Base-by-base conservation (phyloP, 2,329 filamentous ascomycete genomes). In the Thermoascus crustaceus region DNA sequence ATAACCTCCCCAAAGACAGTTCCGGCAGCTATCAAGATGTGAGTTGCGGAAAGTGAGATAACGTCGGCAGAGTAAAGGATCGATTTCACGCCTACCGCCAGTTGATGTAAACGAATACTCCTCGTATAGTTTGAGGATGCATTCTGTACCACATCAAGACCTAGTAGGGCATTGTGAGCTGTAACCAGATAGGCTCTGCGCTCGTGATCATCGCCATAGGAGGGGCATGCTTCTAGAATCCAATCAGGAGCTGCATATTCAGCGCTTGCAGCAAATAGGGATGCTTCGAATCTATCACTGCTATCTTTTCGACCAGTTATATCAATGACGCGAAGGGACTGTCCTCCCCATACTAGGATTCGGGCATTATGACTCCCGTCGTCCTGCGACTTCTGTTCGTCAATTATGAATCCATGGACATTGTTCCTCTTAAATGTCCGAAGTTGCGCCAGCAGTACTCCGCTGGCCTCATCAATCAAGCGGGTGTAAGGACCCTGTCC, bases 1-100 rank as follows among this genome's bases (percentile, higher is more conserved):
- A 95, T 70, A 21, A 98, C 83, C 58, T 96, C 88, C 3, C 91
- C 91, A 60, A 96, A 96, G 1, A 89, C 87, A 0, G 91, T 96
- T 1, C 91, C 91, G 3, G 84, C 84, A 5, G 86, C 85, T 33
- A 95, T 75, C 13, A 95, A 70, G 30, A 94, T 67, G 34, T 69
- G 67, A 29, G 68, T 66, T 4, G 58, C 35, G 5, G 71, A 69
- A 5, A 78, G 60, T 72, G 81, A 85, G 24, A 71, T 63, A 11
- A 94, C 60, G 50, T 84, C 76, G 4, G 87, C 89, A 10, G 86
- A 85, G 59, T 94, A 98, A 5, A 98, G 71, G 36, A 94, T 87
- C 2, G 87, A 89, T 27, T 84, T 75, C 5, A 88, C 60, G 22
- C 67, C 63, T 4, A 70, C 69, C 9, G 80, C 62, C 1, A 65